Evolutionary conservation across 1,284 basidiomycete species (phyloP).

Genomic region (Leccinum pachyderme): DNA sequence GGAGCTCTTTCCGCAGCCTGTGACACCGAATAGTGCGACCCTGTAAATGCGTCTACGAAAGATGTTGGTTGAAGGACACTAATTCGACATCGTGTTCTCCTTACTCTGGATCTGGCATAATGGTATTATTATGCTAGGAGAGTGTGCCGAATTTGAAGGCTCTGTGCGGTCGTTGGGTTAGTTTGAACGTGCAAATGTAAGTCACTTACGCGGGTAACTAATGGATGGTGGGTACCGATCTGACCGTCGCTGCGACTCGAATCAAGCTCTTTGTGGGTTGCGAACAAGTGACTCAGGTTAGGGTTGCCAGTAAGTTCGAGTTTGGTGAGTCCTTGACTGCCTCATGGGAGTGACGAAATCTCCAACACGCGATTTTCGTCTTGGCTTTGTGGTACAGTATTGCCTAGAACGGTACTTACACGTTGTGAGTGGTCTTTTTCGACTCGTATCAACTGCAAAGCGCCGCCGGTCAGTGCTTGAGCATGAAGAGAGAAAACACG

Average conservation of each 20-base stretch:
- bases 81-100: conserved; percentile 2
- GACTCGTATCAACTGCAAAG: neutral
- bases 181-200: neutral
- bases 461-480: neutral
- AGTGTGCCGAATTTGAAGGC: neutral
- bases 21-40: conserved; percentile 27
- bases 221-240: neutral
- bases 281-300: neutral
- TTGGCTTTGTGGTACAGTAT: conserved; percentile 1
- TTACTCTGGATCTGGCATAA: conserved; percentile 18
- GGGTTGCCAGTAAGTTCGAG: neutral
- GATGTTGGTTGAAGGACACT: conserved; percentile 6
- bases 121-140: neutral
- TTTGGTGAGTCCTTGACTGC: conserved; percentile 12
- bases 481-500: neutral
- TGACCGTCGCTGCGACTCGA: conserved; percentile 1
- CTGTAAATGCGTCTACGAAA: conserved; percentile 25
- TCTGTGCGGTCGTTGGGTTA: conserved; percentile 3
- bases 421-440: neutral
- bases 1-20: conserved; percentile 30
- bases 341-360: conserved; percentile 15
- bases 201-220: conserved; percentile 7
- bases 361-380: conserved; percentile 18
- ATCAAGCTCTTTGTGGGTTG: neutral
- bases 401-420: neutral